phyloP scores from a whole-genome alignment of 2,329 filamentous ascomycete species.

The Pseudocercospora fijiensis region DNA sequence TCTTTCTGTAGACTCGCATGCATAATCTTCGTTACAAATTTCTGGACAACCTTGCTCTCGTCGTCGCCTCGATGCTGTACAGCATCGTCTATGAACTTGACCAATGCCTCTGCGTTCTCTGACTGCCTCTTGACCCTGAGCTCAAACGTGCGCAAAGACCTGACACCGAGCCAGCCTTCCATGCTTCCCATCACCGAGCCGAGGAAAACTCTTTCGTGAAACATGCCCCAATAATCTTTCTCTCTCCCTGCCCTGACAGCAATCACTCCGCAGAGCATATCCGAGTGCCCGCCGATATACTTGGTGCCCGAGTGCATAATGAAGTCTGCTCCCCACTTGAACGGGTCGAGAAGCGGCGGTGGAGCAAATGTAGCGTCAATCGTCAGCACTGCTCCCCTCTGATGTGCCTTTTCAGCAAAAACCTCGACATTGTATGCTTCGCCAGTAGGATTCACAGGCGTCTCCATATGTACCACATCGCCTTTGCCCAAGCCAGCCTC shows the following conservation, averaged over 20 bases:
- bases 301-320: conserved; percentile 94
- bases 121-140: conserved; percentile 77
- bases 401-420: conserved; percentile 72
- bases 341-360: conserved; percentile 84
- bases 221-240: conserved; percentile 53
- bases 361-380: conserved; percentile 93
- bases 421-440: conserved; percentile 70
- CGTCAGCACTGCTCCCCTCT: conserved; percentile 70
- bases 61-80: conserved; percentile 42
- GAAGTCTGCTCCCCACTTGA: conserved; percentile 75
- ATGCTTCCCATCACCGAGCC: conserved; percentile 84
- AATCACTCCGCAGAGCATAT: conserved; percentile 86
- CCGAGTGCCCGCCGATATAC: conserved; percentile 93
- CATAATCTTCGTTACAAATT: conserved; percentile 60
- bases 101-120: conserved; percentile 66
- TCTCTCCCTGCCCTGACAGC: conserved; percentile 59
- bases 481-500: conserved; percentile 68
- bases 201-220: conserved; percentile 69
- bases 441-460: conserved; percentile 87
- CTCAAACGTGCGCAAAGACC: conserved; percentile 82
- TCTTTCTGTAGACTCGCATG: conserved; percentile 81
- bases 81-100: conserved; percentile 64
- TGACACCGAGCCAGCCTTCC: conserved; percentile 87
- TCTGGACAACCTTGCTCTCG: conserved; percentile 48
- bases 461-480: conserved; percentile 89